Percentiles rank a stretch among this genome's conserved stretches.
Conservation (phyloP, 352 stramenopile genomes). For the Phytophthora sp. region DNA sequence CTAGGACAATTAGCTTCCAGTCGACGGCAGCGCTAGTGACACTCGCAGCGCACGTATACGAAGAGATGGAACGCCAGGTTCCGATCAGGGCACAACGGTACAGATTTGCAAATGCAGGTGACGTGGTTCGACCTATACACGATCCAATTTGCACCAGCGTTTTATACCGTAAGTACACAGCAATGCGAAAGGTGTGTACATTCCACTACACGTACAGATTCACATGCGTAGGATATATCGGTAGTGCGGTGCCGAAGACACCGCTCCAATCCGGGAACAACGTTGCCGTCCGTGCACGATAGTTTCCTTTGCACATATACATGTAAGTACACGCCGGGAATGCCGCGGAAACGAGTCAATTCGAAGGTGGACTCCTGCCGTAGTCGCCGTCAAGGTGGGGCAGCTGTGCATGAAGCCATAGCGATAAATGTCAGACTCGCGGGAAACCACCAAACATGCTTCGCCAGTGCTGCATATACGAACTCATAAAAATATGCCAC, state of each 20-base stretch:
- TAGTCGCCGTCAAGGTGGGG: background rate
- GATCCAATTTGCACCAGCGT: background rate
- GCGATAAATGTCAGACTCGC: background rate
- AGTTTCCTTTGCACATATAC: background rate
- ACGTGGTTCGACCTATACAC: background rate
- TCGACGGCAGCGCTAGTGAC: background rate
- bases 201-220: too few relatives aligned
- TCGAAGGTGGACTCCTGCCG: too few relatives aligned
- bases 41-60: background rate
- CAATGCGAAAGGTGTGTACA: background rate
- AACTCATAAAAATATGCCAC: too few relatives aligned
- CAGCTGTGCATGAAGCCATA: background rate
- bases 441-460: too few relatives aligned
- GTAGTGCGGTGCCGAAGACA: background rate
- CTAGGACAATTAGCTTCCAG: too few relatives aligned
- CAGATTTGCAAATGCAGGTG: constrained; percentile 4
- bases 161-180: too few relatives aligned
- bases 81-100: constrained; percentile 2
- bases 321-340: too few relatives aligned
- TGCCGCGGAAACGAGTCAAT: too few relatives aligned
- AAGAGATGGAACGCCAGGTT: constrained; percentile 4
- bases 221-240: background rate
- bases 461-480: too few relatives aligned
- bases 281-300: background rate
- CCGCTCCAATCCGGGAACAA: too few relatives aligned